Evolutionary conservation across 2,329 filamentous ascomycete species (phyloP), one percentile per base, ranked within the genome.

Genomic region (Grosmannia penicillata): DNA sequence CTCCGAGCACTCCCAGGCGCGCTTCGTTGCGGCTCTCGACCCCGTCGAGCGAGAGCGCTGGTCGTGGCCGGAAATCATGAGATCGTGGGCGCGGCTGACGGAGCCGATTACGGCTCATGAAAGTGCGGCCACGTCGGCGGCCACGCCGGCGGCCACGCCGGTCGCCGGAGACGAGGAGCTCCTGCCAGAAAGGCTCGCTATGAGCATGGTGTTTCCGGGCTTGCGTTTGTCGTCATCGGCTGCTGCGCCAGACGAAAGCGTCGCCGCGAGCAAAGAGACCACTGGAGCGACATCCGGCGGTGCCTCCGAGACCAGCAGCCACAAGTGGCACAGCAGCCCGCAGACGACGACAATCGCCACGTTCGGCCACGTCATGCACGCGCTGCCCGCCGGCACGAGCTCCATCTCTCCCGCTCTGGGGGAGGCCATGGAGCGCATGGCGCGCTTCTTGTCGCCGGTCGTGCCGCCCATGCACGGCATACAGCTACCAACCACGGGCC

Each of bases 291-390:
- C 17, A 18, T 11, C 6, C 4, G 19, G 21, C 7, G 18, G 15
- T 4, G 23, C 22, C 33, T 4, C 21, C 22, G 25, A 23, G 17
- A 19, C 17, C 19, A 1, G 4, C 6, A 28, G 18, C 22, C 32
- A 28, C 13, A 40, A 32, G 27, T 42, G 40, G 39, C 37, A 43
- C 23, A 21, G 32, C 8, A 11, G 18, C n/a, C 8, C 17, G 8
- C 29, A n/a, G 8, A 34, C 30, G 7, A 37, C 46, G 3, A 45
- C 43, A 1, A 33, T 39, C 1, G 67, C 68, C 10, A 56, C 58
- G 3, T 75, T 75, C 46, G 71, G 71, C 15, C 63, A 69, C 38
- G 44, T 73, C 25, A 58, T 75, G 0, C 63, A 66, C 42, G 35
- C 37, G 2, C 32, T 38, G 34, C 11, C 18, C 7, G 26, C 29